These are phyloP conservation scores for Psophocarpus tetragonolobus DNA, from an alignment of 306 rosid species.

Conservation along the genomic window DNA sequence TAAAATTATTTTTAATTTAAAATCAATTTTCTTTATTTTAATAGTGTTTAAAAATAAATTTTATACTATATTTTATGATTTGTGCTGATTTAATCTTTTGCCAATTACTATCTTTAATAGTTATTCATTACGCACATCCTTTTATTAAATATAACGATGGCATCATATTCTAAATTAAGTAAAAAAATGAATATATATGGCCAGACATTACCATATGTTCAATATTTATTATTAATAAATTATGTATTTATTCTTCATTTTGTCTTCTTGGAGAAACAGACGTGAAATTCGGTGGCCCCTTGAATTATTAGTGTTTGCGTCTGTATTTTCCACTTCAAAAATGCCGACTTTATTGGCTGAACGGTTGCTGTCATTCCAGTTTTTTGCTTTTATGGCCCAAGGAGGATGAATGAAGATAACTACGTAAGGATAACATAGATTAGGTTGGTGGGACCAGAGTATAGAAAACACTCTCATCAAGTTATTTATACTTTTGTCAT, in stretches of 20 bases:
- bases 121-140: background rate
- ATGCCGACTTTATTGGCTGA: slow-evolving; percentile 16
- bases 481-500: background rate
- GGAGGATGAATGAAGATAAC: slow-evolving; percentile 4
- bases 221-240: background rate
- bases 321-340: slow-evolving; percentile 17
- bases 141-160: background rate
- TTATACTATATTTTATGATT: background rate
- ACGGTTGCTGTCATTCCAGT: slow-evolving; percentile 17
- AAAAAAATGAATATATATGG: background rate
- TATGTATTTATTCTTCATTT: slow-evolving; percentile 7
- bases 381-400: background rate
- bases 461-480: background rate
- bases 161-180: background rate
- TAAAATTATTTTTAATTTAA: background rate
- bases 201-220: background rate
- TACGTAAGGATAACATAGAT: slow-evolving; percentile 19
- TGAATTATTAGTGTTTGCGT: slow-evolving; percentile 17
- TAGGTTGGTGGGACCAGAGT: slow-evolving; percentile 13
- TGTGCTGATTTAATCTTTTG: background rate
- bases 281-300: slow-evolving; percentile 18
- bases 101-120: background rate
- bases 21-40: background rate
- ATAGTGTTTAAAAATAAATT: background rate
- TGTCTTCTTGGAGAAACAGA: background rate